A percentile compares a stretch with the other conserved stretches of the same genome.
These are phyloP conservation scores for Cladosporium colombiae DNA, from an alignment of 2,329 filamentous ascomycete species.

Conservation along the genomic window DNA sequence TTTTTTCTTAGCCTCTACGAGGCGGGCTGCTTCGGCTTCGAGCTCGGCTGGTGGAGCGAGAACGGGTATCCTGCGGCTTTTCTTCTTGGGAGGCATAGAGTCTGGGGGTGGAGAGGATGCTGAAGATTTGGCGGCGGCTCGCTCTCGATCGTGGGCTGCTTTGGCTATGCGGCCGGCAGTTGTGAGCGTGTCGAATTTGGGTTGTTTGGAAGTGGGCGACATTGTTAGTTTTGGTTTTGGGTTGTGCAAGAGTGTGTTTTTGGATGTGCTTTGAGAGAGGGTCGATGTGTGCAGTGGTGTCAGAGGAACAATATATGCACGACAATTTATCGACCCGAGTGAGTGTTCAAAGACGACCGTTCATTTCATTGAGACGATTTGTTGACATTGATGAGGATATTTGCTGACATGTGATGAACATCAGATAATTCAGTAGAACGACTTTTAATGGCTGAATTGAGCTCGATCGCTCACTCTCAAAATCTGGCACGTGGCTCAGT, in stretches of 20 bases:
- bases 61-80: not conserved
- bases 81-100: constrained; percentile 10
- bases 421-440: not conserved
- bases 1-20: constrained; percentile 4
- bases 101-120: not conserved
- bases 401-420: not conserved
- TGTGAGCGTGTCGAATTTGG: constrained; percentile 19
- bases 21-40: constrained; percentile 8
- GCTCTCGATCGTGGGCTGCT: constrained; percentile 9
- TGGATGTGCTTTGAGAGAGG: no score
- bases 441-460: not conserved
- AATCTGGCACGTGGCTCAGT: not conserved
- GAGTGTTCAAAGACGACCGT: not conserved
- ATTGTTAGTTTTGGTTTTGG: not conserved
- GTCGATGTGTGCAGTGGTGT: not conserved
- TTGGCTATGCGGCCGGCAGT: constrained; percentile 21
- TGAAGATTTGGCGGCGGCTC: not conserved
- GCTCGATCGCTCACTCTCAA: not conserved
- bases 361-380: not conserved
- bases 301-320: not conserved
- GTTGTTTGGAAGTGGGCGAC: not conserved
- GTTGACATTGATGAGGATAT: not conserved
- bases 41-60: constrained; percentile 1
- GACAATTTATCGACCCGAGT: not conserved
- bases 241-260: no score